Evolutionary conservation across 208 protist genomes (phyloP).

Genomic region (Trypanosomatidae sp.): DNA sequence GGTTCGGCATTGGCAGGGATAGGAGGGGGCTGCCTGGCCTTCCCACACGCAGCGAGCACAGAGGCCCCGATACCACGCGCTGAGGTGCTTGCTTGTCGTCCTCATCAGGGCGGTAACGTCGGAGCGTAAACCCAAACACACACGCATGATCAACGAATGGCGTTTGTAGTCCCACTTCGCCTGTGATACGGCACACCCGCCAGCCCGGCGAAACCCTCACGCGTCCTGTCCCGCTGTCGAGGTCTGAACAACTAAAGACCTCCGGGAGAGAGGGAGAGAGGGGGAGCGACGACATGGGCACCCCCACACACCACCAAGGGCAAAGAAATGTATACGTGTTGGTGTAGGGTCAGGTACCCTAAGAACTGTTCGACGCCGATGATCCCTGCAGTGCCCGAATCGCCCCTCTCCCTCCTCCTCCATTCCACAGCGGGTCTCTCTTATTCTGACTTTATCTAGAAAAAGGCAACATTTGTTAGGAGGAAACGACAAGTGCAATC

Average conservation of each 20-base stretch:
- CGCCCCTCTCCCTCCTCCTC: background rate
- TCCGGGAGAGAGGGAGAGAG: slow-evolving; percentile 4
- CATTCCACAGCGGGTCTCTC: background rate
- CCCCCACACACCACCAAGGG: background rate
- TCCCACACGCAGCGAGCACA: too few species aligned
- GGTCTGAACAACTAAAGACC: background rate
- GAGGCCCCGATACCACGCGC: too few species aligned
- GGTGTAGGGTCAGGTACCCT: background rate
- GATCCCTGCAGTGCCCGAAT: background rate
- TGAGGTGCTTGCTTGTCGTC: background rate
- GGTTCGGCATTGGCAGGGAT: too few species aligned
- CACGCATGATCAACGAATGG: background rate
- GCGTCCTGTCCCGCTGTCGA: background rate
- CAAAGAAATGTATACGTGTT: background rate
- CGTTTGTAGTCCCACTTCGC: background rate
- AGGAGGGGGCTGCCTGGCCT: too few species aligned
- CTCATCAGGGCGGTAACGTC: background rate
- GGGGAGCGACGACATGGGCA: background rate
- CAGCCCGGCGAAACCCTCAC: background rate
- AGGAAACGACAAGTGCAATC: background rate
- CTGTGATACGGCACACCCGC: background rate
- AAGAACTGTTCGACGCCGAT: background rate
- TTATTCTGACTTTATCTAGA: too few species aligned
- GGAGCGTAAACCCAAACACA: background rate
- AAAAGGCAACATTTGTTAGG: background rate